A percentile compares a stretch with the other conserved stretches of the same genome.
Evolutionary conservation across 495 filamentous ascomycete species (phyloP).

Genomic region (Aspergillus cavernicola): DNA sequence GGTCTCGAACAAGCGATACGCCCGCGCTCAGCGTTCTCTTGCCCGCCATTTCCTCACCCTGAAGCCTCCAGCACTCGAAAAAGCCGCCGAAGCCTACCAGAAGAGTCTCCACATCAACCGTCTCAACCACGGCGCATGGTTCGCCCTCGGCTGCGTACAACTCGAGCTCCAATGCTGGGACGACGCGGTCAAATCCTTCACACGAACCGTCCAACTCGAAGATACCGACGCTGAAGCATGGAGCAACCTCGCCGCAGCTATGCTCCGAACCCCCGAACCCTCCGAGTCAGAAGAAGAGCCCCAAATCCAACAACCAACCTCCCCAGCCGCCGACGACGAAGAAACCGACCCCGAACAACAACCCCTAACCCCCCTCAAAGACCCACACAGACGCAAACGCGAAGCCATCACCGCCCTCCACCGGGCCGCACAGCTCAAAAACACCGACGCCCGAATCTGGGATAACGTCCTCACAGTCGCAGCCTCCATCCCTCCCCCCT

Average conservation of each 20-base stretch:
- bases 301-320: not conserved
- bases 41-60: conserved; percentile 69
- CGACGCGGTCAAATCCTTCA: conserved; percentile 82
- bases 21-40: conserved; percentile 81
- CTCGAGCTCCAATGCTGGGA: conserved; percentile 72
- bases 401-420: conserved; percentile 83
- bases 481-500: conserved; percentile 68
- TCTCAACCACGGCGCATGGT: conserved; percentile 80
- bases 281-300: conserved; percentile 17
- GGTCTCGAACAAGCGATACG: conserved; percentile 73
- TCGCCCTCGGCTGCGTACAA: conserved; percentile 80
- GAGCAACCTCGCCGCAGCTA: conserved; percentile 87
- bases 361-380: conserved; percentile 11
- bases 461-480: conserved; percentile 89
- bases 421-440: conserved; percentile 72
- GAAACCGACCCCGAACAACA: conserved; percentile 20
- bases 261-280: conserved; percentile 50
- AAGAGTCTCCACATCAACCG: conserved; percentile 74
- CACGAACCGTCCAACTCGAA: conserved; percentile 72
- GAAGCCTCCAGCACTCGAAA: conserved; percentile 54
- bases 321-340: conserved; percentile 16
- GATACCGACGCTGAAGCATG: conserved; percentile 88
- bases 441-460: conserved; percentile 87
- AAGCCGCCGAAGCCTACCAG: conserved; percentile 72
- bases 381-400: conserved; percentile 58